Evolutionary conservation across 352 stramenopile species (phyloP), one percentile per base, ranked within the genome.

Genomic region (Pythium coloratum): DNA sequence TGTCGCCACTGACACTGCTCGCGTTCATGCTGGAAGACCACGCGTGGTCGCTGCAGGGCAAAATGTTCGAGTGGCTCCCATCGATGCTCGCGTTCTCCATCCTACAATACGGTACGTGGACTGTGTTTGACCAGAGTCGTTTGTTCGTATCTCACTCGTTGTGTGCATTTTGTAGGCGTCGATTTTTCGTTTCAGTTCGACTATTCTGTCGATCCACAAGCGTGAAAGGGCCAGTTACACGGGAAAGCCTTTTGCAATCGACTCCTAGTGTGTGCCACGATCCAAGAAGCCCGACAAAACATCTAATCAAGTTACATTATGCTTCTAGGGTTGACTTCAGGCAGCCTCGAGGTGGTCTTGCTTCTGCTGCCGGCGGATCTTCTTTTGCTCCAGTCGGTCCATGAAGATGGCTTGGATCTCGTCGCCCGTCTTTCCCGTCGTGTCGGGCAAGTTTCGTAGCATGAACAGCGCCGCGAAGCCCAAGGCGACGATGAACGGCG

Each of bases 371-470:
- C 18, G 13, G 38, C 38, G 38, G 5, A 28, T 55, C 38, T 46
- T 46, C 9, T 46, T 33, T 28, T 55, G 46, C n/a, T 63, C 54
- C 6, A 36, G 59, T 2, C 47, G 47, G 8, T 40, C 51, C 34
- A 56, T 59, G 59, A 72, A 72, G 13, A 68, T 62, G 13, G 30
- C 54, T 30, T 72, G 51, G 60, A 72, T 68, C 60, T 72, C 66
- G 20, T 72, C 66, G 49, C 40, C 36, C 0, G 66, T 72, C 46
- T 72, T 72, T 33, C 66, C 66, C 13, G 61, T 55, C 7, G 66
- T 72, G 16, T 72, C 66, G 9, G 66, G 66, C 12, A 72, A 32
- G 40, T 54, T 59, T 20, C 47, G 42, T 30, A 66, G 0, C 61
- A 72, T 64, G 40, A 66, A 72, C 3, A 68, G 24, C 1, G 30